Percentiles rank a stretch among this genome's conserved stretches.
Evolutionary conservation across 176 grass and related monocot species (phyloP).

Genomic region (Typha latifolia): DNA sequence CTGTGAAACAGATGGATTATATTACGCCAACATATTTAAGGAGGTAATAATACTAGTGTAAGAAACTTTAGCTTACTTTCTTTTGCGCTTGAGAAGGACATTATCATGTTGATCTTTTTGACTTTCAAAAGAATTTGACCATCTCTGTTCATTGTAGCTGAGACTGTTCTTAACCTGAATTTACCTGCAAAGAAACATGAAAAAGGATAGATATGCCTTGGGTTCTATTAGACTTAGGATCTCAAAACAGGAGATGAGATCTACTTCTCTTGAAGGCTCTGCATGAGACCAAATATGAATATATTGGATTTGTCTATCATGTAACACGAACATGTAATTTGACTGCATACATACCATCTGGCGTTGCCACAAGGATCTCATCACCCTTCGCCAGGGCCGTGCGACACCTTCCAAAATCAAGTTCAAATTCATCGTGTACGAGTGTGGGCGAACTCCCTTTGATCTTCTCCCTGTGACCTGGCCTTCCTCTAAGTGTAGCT

Average conservation of each 20-base stretch:
- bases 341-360: conserved; percentile 44
- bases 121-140: conserved; percentile 71
- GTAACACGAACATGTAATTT: background rate
- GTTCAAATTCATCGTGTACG: conserved; percentile 53
- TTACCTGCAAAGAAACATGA: conserved; percentile 37
- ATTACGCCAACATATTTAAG: background rate
- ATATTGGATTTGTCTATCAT: background rate
- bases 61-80: conserved; percentile 41
- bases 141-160: conserved; percentile 54
- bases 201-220: background rate
- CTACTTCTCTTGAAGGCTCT: background rate
- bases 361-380: conserved; percentile 73
- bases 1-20: conserved; percentile 15
- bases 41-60: background rate
- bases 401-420: conserved; percentile 62
- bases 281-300: background rate
- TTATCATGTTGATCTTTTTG: conserved; percentile 71
- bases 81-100: conserved; percentile 66
- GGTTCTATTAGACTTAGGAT: background rate
- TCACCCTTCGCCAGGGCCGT: conserved; percentile 84
- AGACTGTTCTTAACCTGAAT: conserved; percentile 74
- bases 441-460: conserved; percentile 41
- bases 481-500: conserved; percentile 52
- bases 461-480: conserved; percentile 21
- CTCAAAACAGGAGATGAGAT: background rate